Conservation (phyloP, 305 asterid species). For the Solanum hybrid region DNA sequence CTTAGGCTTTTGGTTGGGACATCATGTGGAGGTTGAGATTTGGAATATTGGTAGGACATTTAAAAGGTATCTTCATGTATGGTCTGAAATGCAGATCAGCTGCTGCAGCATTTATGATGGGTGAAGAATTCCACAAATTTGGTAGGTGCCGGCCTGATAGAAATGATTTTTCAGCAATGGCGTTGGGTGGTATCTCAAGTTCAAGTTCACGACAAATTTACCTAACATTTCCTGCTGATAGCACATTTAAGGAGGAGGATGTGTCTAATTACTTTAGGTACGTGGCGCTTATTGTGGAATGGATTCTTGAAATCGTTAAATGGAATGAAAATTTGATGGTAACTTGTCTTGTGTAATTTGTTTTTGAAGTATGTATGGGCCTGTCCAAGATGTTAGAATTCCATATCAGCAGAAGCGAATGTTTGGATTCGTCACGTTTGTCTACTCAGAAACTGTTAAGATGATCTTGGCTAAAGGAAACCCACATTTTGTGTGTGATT, state of each 20-base stretch:
- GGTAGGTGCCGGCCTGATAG: constrained; percentile 29
- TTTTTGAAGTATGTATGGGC: constrained; percentile 69
- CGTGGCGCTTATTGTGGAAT: neutral
- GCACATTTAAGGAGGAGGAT: constrained; percentile 88
- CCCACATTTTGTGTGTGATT: constrained; percentile 96
- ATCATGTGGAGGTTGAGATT: neutral
- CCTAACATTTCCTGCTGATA: constrained; percentile 96
- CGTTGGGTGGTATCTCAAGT: constrained; percentile 40
- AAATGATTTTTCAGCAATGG: constrained; percentile 48
- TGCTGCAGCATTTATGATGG: constrained; percentile 30
- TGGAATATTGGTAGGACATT: neutral
- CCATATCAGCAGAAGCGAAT: constrained; percentile 95
- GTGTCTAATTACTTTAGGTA: constrained; percentile 88
- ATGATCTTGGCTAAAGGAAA: constrained; percentile 89
- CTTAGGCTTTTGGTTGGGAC: neutral
- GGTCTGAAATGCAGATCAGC: constrained; percentile 27
- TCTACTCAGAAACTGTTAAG: constrained; percentile 83
- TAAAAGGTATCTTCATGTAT: neutral
- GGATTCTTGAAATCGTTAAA: neutral
- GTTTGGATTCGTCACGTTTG: constrained; percentile 94
- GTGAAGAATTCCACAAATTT: constrained; percentile 33
- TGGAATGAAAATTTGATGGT: constrained; percentile 1
- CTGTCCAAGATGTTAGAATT: constrained; percentile 95
- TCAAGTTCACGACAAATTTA: constrained; percentile 80
- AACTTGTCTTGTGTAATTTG: neutral